Percentiles rank a stretch among this genome's conserved stretches.
Conservation (phyloP, 208 protist species). For the Zelonia costaricensis region DNA sequence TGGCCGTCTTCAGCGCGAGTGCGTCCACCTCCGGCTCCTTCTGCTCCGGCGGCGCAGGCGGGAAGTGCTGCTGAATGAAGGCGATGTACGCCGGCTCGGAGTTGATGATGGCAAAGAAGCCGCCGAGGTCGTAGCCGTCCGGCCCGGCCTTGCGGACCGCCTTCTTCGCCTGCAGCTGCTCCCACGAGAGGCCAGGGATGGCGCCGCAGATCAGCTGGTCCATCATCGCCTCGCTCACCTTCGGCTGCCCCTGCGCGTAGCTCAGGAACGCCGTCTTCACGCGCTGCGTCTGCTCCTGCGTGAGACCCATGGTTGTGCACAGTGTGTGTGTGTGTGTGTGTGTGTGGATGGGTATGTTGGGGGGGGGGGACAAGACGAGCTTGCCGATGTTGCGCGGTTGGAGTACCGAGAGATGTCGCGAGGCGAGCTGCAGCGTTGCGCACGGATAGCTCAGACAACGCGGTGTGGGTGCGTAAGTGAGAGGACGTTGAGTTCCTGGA, state of each 20-base stretch:
- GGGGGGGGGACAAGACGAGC: background rate
- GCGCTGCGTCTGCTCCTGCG: slow-evolving; percentile 75
- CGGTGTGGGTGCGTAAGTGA: too few relatives aligned
- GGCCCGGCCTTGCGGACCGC: slow-evolving; percentile 43
- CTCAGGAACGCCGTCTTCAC: slow-evolving; percentile 89
- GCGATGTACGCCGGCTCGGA: slow-evolving; percentile 70
- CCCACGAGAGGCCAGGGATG: slow-evolving; percentile 77
- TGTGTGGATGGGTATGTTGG: background rate
- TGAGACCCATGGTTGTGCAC: slow-evolving; percentile 58
- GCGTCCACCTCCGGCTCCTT: slow-evolving; percentile 79
- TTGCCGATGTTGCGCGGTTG: too few relatives aligned
- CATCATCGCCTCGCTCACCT: slow-evolving; percentile 83
- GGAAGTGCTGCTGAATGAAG: slow-evolving; percentile 82
- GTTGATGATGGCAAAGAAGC: slow-evolving; percentile 81
- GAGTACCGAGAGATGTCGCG: too few relatives aligned
- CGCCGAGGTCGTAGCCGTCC: slow-evolving; percentile 72
- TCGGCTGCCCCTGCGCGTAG: slow-evolving; percentile 81
- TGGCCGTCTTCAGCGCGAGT: slow-evolving; percentile 75
- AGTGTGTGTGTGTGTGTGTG: slow-evolving; percentile 6
- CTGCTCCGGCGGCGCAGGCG: slow-evolving; percentile 58
- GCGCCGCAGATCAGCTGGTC: slow-evolving; percentile 90
- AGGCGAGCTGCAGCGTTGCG: too few relatives aligned
- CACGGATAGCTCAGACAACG: too few relatives aligned
- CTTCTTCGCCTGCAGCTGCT: slow-evolving; percentile 83
- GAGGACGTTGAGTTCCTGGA: too few relatives aligned